Evolutionary conservation across 2,329 filamentous ascomycete genomes (phyloP), one percentile per base, ranked within the genome.

Genomic region (Fonsecaea pedrosoi): DNA sequence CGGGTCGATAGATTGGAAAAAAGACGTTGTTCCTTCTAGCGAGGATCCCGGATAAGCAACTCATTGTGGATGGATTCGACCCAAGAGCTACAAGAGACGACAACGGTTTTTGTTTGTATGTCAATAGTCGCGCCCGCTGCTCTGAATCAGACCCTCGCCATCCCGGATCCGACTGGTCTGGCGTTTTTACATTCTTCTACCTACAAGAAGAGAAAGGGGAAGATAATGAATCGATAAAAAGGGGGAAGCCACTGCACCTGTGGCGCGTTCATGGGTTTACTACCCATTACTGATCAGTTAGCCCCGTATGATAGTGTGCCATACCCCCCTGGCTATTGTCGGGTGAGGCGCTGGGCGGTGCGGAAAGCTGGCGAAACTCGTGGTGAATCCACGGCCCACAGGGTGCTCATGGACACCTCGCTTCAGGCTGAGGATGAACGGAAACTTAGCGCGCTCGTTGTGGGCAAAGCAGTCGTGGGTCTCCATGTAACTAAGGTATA

Each of bases 321-420:
- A 6, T 60, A 15, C 12, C 13, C 32, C 58, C 18, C 35, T 32
- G n/a, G 34, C 59, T 61, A 61, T 61, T 40, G 45, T 54, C 45
- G 59, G 59, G 15, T 61, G 18, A 55, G 54, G 59, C 59, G 59
- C 45, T 54, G 34, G n/a, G 30, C 35, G 59, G 48, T 8, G 3
- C 54, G 34, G 54, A 55, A n/a, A 54, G 38, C 7, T 35, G 2
- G 48, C 30, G 48, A 34, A 18, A 54, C 59, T 35, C 59, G 59
- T 61, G 59, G 59, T 38, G 45, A 42, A 25, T 37, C 34, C n/a
- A 10, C 34, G 18, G 21, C 35, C 59, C 59, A 61, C 57, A 42
- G 12, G 40, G 38, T 25, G 18, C 34, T 60, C 15, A 32, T 45
- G 40, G 15, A 42, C 35, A 15, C 21, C 6, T 58, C 55, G 32